Conservation (phyloP, 495 filamentous ascomycete genomes). For the Xylaria curta region DNA sequence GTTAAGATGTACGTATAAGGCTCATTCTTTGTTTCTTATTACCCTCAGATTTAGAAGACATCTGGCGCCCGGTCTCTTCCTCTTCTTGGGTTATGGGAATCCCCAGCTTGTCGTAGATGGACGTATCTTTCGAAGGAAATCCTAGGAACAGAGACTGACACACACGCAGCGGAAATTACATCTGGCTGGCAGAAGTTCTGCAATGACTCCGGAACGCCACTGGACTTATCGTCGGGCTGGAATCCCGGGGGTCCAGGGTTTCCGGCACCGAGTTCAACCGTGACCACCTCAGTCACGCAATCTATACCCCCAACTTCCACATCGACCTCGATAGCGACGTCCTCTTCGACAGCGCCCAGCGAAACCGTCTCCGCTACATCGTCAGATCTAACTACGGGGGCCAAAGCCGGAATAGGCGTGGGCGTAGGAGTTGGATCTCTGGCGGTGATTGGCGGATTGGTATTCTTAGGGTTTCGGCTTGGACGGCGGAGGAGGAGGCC, state of each 20-base stretch:
- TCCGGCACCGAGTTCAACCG: background rate
- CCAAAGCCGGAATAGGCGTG: slow-evolving; percentile 39
- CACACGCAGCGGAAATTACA: slow-evolving; percentile 5
- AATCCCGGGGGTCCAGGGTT: background rate
- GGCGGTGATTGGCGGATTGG: slow-evolving; percentile 23
- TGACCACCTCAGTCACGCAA: background rate
- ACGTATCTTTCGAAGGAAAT: background rate
- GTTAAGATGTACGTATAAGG: slow-evolving; percentile 17
- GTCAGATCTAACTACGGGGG: slow-evolving; percentile 28
- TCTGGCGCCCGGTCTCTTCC: background rate
- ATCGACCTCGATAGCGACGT: background rate
- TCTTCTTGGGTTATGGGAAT: background rate
- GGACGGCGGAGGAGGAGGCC: slow-evolving; percentile 18
- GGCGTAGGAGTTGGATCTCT: slow-evolving; percentile 31
- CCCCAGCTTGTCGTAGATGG: background rate
- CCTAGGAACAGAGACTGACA: background rate
- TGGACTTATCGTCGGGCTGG: background rate
- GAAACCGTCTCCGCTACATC: background rate
- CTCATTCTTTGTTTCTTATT: background rate
- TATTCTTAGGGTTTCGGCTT: slow-evolving; percentile 34
- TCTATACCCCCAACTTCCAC: background rate
- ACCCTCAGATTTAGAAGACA: background rate
- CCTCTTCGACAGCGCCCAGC: slow-evolving; percentile 5
- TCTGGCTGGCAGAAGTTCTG: slow-evolving; percentile 17
- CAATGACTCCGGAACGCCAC: slow-evolving; percentile 14